Evolutionary conservation across 1,139 yeast species (phyloP).

Genomic region (Hemisphaericaspora lyxosophila): DNA sequence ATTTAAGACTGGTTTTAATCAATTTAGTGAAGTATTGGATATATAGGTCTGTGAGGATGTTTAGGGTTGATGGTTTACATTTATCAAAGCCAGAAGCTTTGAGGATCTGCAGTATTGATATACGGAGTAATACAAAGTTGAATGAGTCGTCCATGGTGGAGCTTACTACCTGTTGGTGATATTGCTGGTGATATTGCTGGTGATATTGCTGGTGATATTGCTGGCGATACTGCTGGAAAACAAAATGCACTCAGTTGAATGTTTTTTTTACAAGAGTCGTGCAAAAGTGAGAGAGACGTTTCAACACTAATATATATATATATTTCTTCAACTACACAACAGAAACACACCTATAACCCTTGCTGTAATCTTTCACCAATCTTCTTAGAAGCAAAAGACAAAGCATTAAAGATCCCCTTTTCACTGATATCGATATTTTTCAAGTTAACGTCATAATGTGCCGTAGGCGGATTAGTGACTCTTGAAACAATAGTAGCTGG

Average conservation of each 20-base stretch:
- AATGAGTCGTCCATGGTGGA: slow-evolving; percentile 38
- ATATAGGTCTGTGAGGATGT: slow-evolving; percentile 62
- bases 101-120: slow-evolving; percentile 65
- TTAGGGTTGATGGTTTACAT: slow-evolving; percentile 61
- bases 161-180: too few relatives aligned
- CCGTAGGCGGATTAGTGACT: slow-evolving; percentile 76
- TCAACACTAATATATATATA: too few relatives aligned
- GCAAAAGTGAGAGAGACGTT: too few relatives aligned
- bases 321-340: too few relatives aligned
- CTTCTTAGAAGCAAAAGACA: slow-evolving; percentile 85
- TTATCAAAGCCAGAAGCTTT: slow-evolving; percentile 74
- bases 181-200: too few relatives aligned
- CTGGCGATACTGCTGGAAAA: too few relatives aligned
- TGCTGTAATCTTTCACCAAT: slow-evolving; percentile 86
- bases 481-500: slow-evolving; percentile 83
- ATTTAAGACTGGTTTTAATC: slow-evolving; percentile 38
- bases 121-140: slow-evolving; percentile 58
- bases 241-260: too few relatives aligned
- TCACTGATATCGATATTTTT: slow-evolving; percentile 79
- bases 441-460: slow-evolving; percentile 44
- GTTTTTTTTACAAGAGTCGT: too few relatives aligned
- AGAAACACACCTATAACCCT: slow-evolving; percentile 51
- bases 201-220: too few relatives aligned
- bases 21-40: slow-evolving; percentile 53
- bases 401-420: slow-evolving; percentile 84